A percentile compares a stretch with the other conserved stretches of the same genome.
Evolutionary conservation across 2,329 filamentous ascomycete species (phyloP).

Genomic region (Lachnellula cervina): DNA sequence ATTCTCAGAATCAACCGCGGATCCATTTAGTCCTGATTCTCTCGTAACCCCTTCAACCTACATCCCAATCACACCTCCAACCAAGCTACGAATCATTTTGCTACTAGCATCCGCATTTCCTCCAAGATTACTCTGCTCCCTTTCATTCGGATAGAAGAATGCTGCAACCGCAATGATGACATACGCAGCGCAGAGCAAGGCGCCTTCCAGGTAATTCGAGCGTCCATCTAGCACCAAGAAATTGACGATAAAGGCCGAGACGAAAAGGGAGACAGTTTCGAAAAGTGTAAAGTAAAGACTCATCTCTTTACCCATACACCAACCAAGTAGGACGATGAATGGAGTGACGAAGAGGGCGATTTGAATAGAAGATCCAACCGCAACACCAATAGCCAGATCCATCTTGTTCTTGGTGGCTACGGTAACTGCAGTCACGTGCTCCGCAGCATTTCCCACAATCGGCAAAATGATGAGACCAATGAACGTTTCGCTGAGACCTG

Average conservation of each 20-base stretch:
- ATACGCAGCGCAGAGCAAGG: conserved; percentile 61
- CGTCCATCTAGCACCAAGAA: conserved; percentile 81
- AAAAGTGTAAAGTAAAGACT: conserved; percentile 82
- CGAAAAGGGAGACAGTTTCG: conserved; percentile 82
- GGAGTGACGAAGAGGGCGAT: conserved; percentile 68
- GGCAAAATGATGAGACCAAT: conserved; percentile 69
- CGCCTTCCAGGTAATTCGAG: conserved; percentile 82
- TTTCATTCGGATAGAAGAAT: conserved; percentile 57
- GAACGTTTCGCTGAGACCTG: conserved; percentile 57
- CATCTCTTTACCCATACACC: conserved; percentile 65
- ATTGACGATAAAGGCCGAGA: conserved; percentile 80
- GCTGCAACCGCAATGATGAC: conserved; percentile 63
- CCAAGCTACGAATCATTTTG: conserved; percentile 20
- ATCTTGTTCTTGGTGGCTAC: conserved; percentile 73
- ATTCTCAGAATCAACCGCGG: too few species aligned
- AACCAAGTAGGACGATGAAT: conserved; percentile 66
- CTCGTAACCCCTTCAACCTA: neutral
- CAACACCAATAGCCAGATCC: conserved; percentile 69
- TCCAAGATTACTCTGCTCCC: conserved; percentile 40
- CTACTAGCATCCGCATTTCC: conserved; percentile 26
- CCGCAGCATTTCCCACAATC: conserved; percentile 68
- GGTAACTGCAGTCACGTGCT: conserved; percentile 67
- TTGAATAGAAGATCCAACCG: conserved; percentile 66
- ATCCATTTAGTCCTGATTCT: too few species aligned
- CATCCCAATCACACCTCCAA: neutral